Evolutionary conservation across 1,284 basidiomycete genomes (phyloP).

Genomic region (Ganoderma sinense): DNA sequence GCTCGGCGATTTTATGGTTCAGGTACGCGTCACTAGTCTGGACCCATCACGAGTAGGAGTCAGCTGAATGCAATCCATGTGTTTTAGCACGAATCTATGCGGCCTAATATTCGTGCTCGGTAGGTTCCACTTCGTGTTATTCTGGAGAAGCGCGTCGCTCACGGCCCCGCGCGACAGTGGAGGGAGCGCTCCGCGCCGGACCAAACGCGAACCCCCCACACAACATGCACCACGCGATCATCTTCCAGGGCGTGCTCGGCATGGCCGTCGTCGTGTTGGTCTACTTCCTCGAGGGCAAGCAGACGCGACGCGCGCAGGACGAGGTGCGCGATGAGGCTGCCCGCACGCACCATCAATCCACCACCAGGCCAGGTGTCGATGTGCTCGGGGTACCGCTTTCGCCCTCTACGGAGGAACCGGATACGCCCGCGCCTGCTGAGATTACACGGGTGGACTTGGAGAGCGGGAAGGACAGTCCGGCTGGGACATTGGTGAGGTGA

Average conservation of each 20-base stretch:
- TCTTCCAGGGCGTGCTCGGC: slow-evolving; percentile 66
- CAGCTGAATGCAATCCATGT: background rate
- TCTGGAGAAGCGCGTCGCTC: background rate
- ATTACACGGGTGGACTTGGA: background rate
- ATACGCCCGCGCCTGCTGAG: background rate
- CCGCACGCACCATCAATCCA: background rate
- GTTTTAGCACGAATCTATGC: slow-evolving; percentile 66
- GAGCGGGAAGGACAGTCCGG: background rate
- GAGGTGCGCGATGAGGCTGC: slow-evolving; percentile 42
- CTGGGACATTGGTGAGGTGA: background rate
- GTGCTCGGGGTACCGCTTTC: slow-evolving; percentile 6
- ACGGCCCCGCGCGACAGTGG: slow-evolving; percentile 46
- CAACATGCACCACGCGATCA: slow-evolving; percentile 70
- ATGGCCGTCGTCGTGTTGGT: slow-evolving; percentile 47
- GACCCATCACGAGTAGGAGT: background rate
- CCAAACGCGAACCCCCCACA: slow-evolving; percentile 66
- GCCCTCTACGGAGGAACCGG: background rate
- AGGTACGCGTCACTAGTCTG: slow-evolving; percentile 47
- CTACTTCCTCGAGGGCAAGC: slow-evolving; percentile 61
- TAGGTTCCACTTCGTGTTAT: slow-evolving; percentile 54
- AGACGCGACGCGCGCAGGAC: slow-evolving; percentile 66
- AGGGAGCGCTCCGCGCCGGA: slow-evolving; percentile 70
- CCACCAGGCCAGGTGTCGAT: background rate
- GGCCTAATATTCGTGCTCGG: slow-evolving; percentile 71
- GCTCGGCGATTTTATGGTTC: slow-evolving; percentile 78